phyloP scores from a whole-genome alignment of 192 early-diverging fungal genomes.

The Lunasporangiospora selenospora region DNA sequence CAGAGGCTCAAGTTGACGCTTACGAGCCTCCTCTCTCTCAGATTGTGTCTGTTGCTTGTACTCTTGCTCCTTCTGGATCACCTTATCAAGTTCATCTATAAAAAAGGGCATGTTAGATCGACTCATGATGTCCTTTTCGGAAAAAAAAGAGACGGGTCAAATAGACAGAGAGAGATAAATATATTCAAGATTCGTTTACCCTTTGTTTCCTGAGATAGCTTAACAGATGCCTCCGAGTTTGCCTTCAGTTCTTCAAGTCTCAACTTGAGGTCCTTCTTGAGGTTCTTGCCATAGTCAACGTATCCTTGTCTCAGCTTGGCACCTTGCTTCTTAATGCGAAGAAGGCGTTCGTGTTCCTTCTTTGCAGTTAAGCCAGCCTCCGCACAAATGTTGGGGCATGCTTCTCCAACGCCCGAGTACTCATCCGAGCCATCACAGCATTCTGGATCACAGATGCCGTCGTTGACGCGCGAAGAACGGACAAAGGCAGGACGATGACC shows the following conservation, averaged over 20 bases:
- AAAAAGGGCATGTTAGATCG: too few relatives aligned
- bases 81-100: constrained; percentile 10
- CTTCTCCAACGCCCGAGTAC: constrained; percentile 53
- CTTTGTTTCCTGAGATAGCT: too few relatives aligned
- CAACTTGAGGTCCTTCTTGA: constrained; percentile 12
- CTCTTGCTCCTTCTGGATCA: constrained; percentile 14
- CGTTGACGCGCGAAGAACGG: constrained; percentile 79
- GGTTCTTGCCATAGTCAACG: constrained; percentile 26
- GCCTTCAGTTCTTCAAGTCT: constrained; percentile 16
- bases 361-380: constrained; percentile 55
- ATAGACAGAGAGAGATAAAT: too few relatives aligned
- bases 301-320: constrained; percentile 33
- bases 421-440: constrained; percentile 99
- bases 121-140: too few relatives aligned
- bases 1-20: constrained; percentile 19
- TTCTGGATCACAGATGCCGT: constrained; percentile 93
- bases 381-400: constrained; percentile 83
- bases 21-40: constrained; percentile 28
- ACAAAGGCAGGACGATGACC: constrained; percentile 78
- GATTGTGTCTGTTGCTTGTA: constrained; percentile 18
- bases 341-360: constrained; percentile 16
- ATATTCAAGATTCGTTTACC: too few relatives aligned
- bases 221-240: background rate
- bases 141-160: too few relatives aligned
- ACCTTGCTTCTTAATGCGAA: constrained; percentile 17